Conservation (phyloP, 495 filamentous ascomycete genomes). For the Extremus antarcticus region DNA sequence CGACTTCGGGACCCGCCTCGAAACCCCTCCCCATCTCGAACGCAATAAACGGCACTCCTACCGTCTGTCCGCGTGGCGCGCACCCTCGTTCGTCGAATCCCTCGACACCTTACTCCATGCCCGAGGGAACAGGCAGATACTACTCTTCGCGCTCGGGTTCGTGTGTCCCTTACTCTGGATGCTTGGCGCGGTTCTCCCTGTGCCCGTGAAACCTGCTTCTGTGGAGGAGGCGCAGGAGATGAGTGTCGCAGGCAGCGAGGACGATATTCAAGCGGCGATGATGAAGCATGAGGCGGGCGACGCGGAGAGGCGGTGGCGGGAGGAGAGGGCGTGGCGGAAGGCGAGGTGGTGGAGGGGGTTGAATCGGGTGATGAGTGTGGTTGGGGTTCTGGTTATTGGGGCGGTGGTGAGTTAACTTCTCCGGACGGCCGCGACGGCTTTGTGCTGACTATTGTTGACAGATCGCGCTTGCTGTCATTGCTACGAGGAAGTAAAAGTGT, state of each 20-base stretch:
- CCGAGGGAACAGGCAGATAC: slow-evolving; percentile 66
- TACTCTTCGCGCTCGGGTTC: slow-evolving; percentile 83
- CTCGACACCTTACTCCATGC: slow-evolving; percentile 48
- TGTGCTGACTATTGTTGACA: slow-evolving; percentile 24
- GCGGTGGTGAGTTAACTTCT: slow-evolving; percentile 61
- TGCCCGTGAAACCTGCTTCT: slow-evolving; percentile 46
- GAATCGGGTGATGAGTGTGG: slow-evolving; percentile 73
- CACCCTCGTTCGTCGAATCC: slow-evolving; percentile 49
- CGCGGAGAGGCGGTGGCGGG: slow-evolving; percentile 37
- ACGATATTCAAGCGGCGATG: slow-evolving; percentile 25
- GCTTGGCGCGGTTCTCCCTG: slow-evolving; percentile 67
- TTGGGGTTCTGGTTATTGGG: slow-evolving; percentile 68
- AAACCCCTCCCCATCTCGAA: slow-evolving; percentile 3
- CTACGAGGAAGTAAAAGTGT: slow-evolving; percentile 18
- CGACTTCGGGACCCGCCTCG: slow-evolving; percentile 4
- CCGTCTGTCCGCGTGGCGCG: slow-evolving; percentile 14
- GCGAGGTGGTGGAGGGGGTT: slow-evolving; percentile 87
- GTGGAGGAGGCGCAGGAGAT: slow-evolving; percentile 28
- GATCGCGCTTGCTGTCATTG: slow-evolving; percentile 52
- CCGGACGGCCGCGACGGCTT: too few species aligned
- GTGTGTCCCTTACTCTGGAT: slow-evolving; percentile 83
- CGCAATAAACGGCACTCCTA: neutral
- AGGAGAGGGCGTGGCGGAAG: slow-evolving; percentile 52
- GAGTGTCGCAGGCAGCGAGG: slow-evolving; percentile 14
- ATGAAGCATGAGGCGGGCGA: slow-evolving; percentile 22